Base-by-base conservation (phyloP, 345 rosid genomes). In the Xanthoceras sorbifolium region DNA sequence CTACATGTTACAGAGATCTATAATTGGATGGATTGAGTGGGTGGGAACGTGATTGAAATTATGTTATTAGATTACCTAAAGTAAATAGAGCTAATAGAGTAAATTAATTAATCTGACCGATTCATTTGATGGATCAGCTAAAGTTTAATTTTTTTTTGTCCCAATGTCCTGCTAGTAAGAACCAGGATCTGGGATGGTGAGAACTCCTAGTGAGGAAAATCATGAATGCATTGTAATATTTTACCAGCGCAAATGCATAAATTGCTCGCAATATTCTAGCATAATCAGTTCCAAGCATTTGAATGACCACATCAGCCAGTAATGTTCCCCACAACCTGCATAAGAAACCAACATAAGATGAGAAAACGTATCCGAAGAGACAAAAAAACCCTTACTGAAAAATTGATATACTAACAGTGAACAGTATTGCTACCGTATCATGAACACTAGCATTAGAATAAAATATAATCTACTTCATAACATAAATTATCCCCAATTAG, bases 281-380 rank as follows among this genome's bases (percentile, higher is more conserved):
- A 85, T 93, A 92, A 86, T 95, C 99, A 65, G 99, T 93, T 76
- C 97, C 99, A 4, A 95, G 93, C 99, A 95, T 95, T 79, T 93
- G 99, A 88, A 93, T 95, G 34, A 95, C 97, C 63, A 93, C 83
- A 80, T 95, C 99, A 42, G 99, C 98, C 48, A 95, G 84, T 72
- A 95, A 87, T 66, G 98, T 92, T 72, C 98, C 99, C 99, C 99
- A 95, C 80, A 95, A 75, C 90, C 97, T 93, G 92, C 77, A 85
- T 11, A 75, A 68, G 63, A 52, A 32, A 55, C 8, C 57, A 42
- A 69, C 10, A n/a, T n/a, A 57, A 57, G 4, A 57, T 57, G 62
- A 18, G 25, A 57, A 22, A n/a, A 22, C 0, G 26, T 22, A 57
- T 23, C 14, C 28, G 4, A 9, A 23, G 7, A n/a, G 11, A 54